Evolutionary conservation across 140 eudicot genomes (phyloP).

Genomic region (Anethum foeniculum): DNA sequence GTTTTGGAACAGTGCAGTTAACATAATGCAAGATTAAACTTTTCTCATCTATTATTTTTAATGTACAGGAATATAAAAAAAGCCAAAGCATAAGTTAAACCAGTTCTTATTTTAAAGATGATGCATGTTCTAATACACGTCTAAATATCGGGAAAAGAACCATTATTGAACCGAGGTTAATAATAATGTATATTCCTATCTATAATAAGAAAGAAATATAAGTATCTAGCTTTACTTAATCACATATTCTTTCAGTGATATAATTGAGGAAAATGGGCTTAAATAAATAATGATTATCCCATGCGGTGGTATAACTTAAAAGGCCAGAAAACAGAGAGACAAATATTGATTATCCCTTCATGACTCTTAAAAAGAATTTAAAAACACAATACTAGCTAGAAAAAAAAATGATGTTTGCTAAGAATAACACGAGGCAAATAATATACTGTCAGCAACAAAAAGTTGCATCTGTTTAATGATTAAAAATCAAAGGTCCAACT

Average conservation of each 20-base stretch:
- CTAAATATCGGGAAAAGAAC: neutral
- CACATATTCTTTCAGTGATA: neutral
- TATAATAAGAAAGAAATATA: neutral
- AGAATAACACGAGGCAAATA: neutral
- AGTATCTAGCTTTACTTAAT: neutral
- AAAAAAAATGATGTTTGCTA: neutral
- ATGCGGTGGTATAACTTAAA: neutral
- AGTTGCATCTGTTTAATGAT: neutral
- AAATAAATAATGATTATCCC: neutral
- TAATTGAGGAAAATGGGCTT: neutral
- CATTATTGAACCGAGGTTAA: neutral
- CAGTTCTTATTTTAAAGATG: neutral
- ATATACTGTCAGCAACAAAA: neutral
- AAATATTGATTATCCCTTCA: neutral
- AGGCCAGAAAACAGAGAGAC: neutral
- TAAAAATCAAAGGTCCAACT: neutral
- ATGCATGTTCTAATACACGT: neutral
- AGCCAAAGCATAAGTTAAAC: neutral
- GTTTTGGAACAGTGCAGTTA: neutral
- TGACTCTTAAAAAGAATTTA: neutral
- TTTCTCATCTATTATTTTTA: neutral
- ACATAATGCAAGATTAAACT: neutral
- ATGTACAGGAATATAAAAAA: neutral
- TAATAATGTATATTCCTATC: neutral
- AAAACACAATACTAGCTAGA: neutral